A percentile compares a stretch with the other conserved stretches of the same genome.
These are phyloP conservation scores for Arthrobotrys entomopaga DNA, from an alignment of 2,329 filamentous ascomycete species.

Conservation along the genomic window DNA sequence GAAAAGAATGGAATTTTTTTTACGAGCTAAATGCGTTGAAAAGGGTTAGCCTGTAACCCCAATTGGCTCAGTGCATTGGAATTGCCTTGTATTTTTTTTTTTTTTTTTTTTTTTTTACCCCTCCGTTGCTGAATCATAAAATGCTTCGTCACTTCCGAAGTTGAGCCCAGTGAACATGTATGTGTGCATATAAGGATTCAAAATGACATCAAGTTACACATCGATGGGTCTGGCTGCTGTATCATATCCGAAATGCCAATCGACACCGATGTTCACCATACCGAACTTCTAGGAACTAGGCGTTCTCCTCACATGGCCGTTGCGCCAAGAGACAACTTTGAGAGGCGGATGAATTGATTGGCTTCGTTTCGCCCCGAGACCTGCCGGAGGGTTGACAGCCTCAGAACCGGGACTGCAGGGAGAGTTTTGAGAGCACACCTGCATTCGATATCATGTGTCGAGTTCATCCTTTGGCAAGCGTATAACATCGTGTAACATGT, in stretches of 20 bases:
- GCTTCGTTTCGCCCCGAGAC: conserved; percentile 22
- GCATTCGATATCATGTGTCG: conserved; percentile 1
- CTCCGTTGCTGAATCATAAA: neutral
- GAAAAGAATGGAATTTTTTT: conserved; percentile 22
- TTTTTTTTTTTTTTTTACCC: neutral
- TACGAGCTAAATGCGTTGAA: conserved; percentile 3
- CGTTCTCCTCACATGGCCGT: neutral
- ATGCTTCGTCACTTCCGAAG: neutral
- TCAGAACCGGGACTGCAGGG: neutral
- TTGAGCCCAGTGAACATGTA: too few species aligned
- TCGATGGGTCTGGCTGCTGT: too few species aligned
- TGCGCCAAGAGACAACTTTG: too few species aligned
- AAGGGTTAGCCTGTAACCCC: conserved; percentile 6
- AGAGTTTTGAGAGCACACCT: conserved; percentile 20
- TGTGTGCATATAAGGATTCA: too few species aligned
- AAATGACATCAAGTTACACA: too few species aligned
- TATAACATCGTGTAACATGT: conserved; percentile 14
- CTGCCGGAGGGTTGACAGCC: conserved; percentile 20
- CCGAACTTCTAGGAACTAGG: neutral
- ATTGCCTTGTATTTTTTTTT: neutral
- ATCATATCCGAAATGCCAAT: neutral
- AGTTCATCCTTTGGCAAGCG: conserved; percentile 34
- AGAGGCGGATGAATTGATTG: neutral
- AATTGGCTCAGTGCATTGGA: neutral
- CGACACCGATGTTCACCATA: neutral